phyloP scores from a whole-genome alignment of 2,329 filamentous ascomycete species.

The Colletotrichum sp. region DNA sequence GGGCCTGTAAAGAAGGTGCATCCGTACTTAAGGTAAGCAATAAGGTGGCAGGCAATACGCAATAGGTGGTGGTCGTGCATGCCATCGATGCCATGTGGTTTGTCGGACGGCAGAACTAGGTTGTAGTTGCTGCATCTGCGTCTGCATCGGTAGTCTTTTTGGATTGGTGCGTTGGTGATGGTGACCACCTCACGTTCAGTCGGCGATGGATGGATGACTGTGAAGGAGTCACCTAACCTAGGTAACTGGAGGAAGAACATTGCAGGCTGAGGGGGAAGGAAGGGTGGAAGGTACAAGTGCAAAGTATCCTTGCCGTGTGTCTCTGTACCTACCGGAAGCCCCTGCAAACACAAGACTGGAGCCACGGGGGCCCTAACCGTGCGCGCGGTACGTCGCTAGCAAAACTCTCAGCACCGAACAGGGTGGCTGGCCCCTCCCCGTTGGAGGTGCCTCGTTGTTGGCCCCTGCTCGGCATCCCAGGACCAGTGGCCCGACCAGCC shows the following conservation, averaged over 20 bases:
- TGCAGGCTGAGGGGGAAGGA: background rate
- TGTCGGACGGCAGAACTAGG: background rate
- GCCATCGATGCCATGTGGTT: background rate
- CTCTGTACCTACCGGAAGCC: background rate
- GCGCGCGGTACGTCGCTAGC: slow-evolving; percentile 27
- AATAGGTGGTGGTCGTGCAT: background rate
- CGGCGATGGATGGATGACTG: background rate
- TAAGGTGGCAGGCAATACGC: background rate
- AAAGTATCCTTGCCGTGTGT: background rate
- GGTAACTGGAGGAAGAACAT: background rate
- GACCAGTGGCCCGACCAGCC: slow-evolving; percentile 2
- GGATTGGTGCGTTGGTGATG: background rate
- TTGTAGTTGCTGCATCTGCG: background rate
- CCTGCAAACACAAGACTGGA: slow-evolving; percentile 5
- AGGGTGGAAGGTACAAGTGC: background rate
- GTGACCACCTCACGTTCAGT: background rate
- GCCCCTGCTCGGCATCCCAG: background rate
- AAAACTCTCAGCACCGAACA: background rate
- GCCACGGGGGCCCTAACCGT: slow-evolving; percentile 26
- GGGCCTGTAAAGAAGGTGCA: background rate
- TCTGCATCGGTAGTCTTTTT: background rate
- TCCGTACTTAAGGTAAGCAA: background rate
- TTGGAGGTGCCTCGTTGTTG: background rate
- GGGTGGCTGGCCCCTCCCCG: background rate
- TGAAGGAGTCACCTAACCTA: background rate